Base-by-base conservation (phyloP, 129 eudicot species). In the Saussurea involucrata region DNA sequence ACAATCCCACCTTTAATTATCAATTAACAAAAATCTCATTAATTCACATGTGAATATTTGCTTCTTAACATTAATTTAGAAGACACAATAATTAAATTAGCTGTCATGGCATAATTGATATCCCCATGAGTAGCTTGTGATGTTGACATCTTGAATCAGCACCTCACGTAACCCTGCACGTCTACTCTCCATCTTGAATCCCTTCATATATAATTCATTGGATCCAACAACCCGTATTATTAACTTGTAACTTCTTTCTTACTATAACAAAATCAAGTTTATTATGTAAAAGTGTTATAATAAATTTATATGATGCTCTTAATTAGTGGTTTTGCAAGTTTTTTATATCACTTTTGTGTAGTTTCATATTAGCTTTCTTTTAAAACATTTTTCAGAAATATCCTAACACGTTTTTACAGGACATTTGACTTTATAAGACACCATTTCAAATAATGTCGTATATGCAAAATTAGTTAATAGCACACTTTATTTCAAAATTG, bases 171-270 rank as follows among this genome's bases (percentile, higher is more conserved):
- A 44, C 60, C 98, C 97, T 63, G 83, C 71, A 49, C 37, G 64
- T 66, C 68, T 84, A 44, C 80, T 82, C 89, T 93, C 98, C 80
- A 93, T 57, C 98, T 97, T 20, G 95, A 85, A 84, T 90, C 95
- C 98, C n/a, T n/a, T n/a, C n/a, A n/a, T 90, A 68, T 68, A 79
- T 5, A 55, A 8, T 37, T 60, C 78, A 84, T 49, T 66, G n/a
- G 21, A 69, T 44, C 24, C 12, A 49, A 8, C 42, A 8, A 66
- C 34, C 63, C 66, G 36, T 68, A 66, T 33, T 66, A 2, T 17
- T 34, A n/a, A n/a, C n/a, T n/a, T n/a, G n/a, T n/a, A 17, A 21
- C 55, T 65, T 18, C 4, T 67, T n/a, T 32, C 21, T 24, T 24
- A 49, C 8, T 17, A 49, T 15, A 15, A 17, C 8, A 15, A 17